Conservation (phyloP, 768 basidiomycete species). For the Tephrocybe sp. region DNA sequence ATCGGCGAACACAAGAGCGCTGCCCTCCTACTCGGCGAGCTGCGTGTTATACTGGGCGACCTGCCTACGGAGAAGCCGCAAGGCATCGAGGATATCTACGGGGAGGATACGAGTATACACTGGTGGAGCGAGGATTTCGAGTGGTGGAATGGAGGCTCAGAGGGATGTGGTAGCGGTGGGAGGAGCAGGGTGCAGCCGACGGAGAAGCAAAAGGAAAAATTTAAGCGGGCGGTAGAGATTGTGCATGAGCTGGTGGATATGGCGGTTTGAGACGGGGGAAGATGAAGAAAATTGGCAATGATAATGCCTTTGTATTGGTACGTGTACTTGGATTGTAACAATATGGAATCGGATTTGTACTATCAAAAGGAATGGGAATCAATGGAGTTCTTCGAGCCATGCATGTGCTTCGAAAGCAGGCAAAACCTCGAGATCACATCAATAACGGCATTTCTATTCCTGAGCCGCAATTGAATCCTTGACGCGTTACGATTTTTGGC, state of each 20-base stretch:
- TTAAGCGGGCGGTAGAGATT: not conserved
- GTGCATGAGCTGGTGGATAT: not conserved
- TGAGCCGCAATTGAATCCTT: too few species aligned
- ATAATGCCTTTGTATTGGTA: too few species aligned
- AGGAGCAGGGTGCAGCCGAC: conserved; percentile 1
- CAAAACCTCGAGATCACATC: too few species aligned
- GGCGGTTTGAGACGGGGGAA: too few species aligned
- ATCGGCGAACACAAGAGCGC: not conserved
- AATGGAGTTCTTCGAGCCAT: too few species aligned
- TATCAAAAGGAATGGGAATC: too few species aligned
- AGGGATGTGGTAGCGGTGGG: not conserved
- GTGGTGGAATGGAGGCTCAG: conserved; percentile 1
- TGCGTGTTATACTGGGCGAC: not conserved
- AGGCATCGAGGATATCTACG: conserved; percentile 3
- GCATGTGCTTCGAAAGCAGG: too few species aligned
- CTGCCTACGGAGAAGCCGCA: not conserved
- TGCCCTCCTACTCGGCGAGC: not conserved
- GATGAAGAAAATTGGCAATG: too few species aligned
- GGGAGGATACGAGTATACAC: not conserved
- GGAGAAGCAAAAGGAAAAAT: conserved; percentile 2
- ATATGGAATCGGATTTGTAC: too few species aligned
- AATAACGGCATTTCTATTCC: too few species aligned
- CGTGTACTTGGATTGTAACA: too few species aligned
- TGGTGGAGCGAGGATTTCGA: conserved; percentile 1
- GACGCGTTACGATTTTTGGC: too few species aligned